phyloP scores from a whole-genome alignment of 257 asterid genomes.

The Scutellaria barbata region DNA sequence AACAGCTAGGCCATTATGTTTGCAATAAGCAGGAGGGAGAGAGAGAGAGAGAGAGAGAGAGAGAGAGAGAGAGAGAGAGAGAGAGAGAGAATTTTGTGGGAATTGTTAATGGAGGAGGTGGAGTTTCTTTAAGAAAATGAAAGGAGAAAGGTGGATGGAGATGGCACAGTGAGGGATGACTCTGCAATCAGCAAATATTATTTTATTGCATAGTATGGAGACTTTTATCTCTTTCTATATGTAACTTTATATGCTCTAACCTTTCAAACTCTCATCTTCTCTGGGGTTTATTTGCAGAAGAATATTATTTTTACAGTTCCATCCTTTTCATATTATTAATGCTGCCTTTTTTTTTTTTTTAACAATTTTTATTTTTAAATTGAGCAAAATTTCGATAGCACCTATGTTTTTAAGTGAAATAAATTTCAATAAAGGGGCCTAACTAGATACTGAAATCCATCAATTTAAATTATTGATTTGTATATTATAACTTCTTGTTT shows the following conservation, averaged over 20 bases:
- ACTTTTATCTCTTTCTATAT: constrained; percentile 41
- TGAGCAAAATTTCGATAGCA: background rate
- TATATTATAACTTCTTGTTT: no score
- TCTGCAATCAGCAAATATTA: constrained; percentile 28
- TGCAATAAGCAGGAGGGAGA: constrained; percentile 40
- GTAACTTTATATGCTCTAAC: constrained; percentile 33
- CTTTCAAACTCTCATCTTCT: constrained; percentile 23
- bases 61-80: constrained; percentile 42
- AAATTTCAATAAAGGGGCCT: background rate
- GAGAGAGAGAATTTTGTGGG: constrained; percentile 45
- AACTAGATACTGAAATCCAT: background rate
- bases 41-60: no score
- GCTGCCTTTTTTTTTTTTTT: background rate
- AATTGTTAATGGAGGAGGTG: constrained; percentile 46
- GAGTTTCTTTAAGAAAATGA: constrained; percentile 40
- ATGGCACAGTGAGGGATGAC: constrained; percentile 38
- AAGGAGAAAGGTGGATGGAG: constrained; percentile 37
- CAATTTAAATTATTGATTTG: no score
- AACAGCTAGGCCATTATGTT: constrained; percentile 49
- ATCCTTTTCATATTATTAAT: constrained; percentile 11
- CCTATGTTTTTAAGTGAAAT: background rate
- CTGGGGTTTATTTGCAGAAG: constrained; percentile 26
- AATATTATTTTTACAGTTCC: constrained; percentile 4
- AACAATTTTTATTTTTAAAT: background rate
- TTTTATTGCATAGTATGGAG: constrained; percentile 27